These are phyloP conservation scores for Fusarium albosuccineum DNA, from an alignment of 2,329 filamentous ascomycete species.

Conservation along the genomic window DNA sequence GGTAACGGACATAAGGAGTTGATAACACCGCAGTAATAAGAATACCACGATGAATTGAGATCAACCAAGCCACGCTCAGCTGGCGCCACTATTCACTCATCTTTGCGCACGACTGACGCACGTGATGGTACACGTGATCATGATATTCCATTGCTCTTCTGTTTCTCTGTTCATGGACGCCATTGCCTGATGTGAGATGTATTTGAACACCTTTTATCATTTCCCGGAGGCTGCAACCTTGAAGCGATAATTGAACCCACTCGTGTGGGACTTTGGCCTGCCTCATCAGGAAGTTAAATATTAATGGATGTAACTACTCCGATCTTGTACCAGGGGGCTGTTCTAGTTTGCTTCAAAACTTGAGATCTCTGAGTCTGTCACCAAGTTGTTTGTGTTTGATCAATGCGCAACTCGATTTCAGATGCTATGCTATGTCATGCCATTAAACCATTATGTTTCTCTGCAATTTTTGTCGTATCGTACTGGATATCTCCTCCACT, in stretches of 20 bases:
- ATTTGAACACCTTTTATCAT: no score
- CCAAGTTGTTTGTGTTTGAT: not conserved
- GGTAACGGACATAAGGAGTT: not conserved
- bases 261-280: not conserved
- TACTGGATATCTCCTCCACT: conserved; percentile 32
- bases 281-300: not conserved
- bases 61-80: not conserved
- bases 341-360: not conserved
- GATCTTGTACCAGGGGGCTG: no score
- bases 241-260: not conserved
- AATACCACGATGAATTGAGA: not conserved
- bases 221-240: not conserved
- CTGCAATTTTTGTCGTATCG: conserved; percentile 17
- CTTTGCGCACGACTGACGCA: conserved; percentile 7
- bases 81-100: not conserved
- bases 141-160: not conserved
- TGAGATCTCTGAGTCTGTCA: not conserved
- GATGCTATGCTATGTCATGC: conserved; percentile 28
- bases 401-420: conserved; percentile 13
- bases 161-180: no score
- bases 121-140: conserved; percentile 15
- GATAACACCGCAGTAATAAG: not conserved
- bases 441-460: conserved; percentile 25
- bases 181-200: no score
- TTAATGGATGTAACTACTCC: no score